Base-by-base conservation (phyloP, 208 protist species). In the Kentomonas sorsogonicus region DNA sequence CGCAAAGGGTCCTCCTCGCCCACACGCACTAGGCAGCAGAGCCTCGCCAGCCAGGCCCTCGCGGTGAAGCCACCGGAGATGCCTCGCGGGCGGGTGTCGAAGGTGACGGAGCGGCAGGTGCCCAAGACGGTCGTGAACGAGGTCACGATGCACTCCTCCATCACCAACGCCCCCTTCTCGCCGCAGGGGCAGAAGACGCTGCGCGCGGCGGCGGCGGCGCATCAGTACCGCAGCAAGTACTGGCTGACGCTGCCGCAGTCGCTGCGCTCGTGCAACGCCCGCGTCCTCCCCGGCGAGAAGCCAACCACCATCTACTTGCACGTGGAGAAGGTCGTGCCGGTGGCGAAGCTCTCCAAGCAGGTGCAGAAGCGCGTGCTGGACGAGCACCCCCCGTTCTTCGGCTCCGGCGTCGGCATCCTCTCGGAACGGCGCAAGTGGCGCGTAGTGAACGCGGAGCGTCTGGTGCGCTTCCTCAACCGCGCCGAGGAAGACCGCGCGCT, bases 321-420 rank as follows among this genome's bases (percentile, higher is more conserved):
- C n/a, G 88, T 94, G 0, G 77, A 89, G 59, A 79, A 72, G 30
- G 88, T 94, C 6, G 60, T 94, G 11, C 79, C 83, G 11, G 60
- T 94, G 26, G 71, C 63, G 31, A 30, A 63, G 43, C 52, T 94
- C 10, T 36, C 77, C 9, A 80, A 78, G 51, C 66, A 61, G 13
- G 53, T 73, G 15, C 88, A 92, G 50, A 79, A 72, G 25, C 69
- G 72, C 6, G 87, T 94, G 34, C 62, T 92, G 20, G 88, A 94
- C 52, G 84, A 94, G 56, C 64, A 89, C 50, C 88, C 88, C 31
- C 84, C 88, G 16, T 94, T 86, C 44, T 94, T 94, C 62, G 82
- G 82, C n/a, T 77, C 74, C 26, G 88, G 88, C 23, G 88, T 94
- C 20, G 88, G 84, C 30, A 94, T 94, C 63, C 58, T 94, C 9